These are phyloP conservation scores for Colletotrichum sp. DNA, from an alignment of 2,329 filamentous ascomycete species.

Conservation along the genomic window DNA sequence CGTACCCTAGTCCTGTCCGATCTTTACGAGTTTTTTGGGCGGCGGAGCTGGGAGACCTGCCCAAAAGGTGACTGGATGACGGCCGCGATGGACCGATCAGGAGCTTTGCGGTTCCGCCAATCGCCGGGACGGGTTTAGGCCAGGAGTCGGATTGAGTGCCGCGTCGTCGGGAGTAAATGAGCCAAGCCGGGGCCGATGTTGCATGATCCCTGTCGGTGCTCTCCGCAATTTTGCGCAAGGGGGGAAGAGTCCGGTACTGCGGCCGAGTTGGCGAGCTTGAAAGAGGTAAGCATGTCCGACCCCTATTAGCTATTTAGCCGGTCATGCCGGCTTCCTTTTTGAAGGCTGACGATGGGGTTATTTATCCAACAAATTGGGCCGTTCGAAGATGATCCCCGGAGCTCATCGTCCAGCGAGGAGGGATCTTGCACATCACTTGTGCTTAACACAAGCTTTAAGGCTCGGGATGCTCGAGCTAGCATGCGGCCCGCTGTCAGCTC, in stretches of 20 bases:
- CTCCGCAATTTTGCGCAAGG: slow-evolving; percentile 7
- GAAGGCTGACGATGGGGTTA: not conserved
- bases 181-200: slow-evolving; percentile 5
- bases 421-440: not conserved
- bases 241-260: not conserved
- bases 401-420: not conserved
- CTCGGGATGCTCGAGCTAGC: slow-evolving; percentile 1
- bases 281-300: not conserved
- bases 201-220: slow-evolving; percentile 9
- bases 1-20: not conserved
- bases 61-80: not conserved
- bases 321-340: not conserved
- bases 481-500: not conserved
- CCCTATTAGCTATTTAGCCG: not conserved
- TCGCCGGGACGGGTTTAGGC: not conserved
- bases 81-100: not conserved
- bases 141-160: slow-evolving; percentile 12
- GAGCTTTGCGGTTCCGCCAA: slow-evolving; percentile 2
- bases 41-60: not conserved
- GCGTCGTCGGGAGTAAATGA: slow-evolving; percentile 13
- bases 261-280: not conserved
- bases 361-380: not conserved
- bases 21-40: not conserved
- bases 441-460: not conserved
- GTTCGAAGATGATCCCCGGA: not conserved